Evolutionary conservation across 495 filamentous ascomycete genomes (phyloP), one percentile per base, ranked within the genome.

Genomic region (Penicillium flavigenum): DNA sequence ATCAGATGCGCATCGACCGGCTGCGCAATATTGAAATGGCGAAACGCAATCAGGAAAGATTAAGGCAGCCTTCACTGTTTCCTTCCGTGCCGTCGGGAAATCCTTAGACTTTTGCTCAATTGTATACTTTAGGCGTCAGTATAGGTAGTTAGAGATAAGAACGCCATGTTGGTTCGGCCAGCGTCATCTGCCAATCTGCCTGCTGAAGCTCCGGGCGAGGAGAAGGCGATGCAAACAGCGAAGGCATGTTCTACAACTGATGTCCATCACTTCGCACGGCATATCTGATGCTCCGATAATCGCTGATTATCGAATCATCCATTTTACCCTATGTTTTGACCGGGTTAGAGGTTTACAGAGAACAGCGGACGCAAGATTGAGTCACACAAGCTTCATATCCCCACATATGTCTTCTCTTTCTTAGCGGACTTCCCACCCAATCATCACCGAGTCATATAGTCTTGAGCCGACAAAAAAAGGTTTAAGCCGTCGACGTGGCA

Each of bases 1-100:
- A 90, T 68, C 89, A 95, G 56, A 88, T 88, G 73, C 86, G 93
- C 19, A 65, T 96, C 49, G 86, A 91, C 63, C 86, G 86, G 54
- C 85, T 90, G 67, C 83, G 88, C 48, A 89, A 89, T 68, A 82
- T 82, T 14, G 92, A 96, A 68, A 81, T 88, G 47, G 86, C 90
- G 27, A 93, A 86, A 68, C 81, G 89, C 31, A 96, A 93, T 67
- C 82, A 86, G 26, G 90, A 96, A 65, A 81, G 92, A 26, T 62
- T 98, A 63, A 87, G 81, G 64, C 90, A 89, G 64, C 89, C 91
- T 16, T 83, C 80, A 29, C 75, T 83, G 17, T 96, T 96, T 56
- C 93, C 93, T 7, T 88, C 88, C 52, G 93, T 94, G 20, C 93
- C 93, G 16, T 87, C 82, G 50, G 78, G 80, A 24, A 77, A 85